A percentile compares a stretch with the other conserved stretches of the same genome.
These are phyloP conservation scores for Agrocybe praecox DNA, from an alignment of 768 basidiomycete species.

Conservation along the genomic window DNA sequence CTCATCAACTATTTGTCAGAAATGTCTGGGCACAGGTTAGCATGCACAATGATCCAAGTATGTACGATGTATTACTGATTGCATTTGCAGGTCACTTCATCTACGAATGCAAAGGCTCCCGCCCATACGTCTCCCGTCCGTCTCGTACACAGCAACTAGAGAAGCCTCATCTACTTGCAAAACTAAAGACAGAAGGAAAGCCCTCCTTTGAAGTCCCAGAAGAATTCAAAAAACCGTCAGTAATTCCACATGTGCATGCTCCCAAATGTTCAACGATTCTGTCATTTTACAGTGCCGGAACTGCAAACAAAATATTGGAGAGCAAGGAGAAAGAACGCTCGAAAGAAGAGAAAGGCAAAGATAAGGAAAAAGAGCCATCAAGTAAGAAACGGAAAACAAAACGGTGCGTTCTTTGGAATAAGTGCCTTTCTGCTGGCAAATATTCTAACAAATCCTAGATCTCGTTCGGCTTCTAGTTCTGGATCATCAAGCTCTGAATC, in stretches of 20 bases:
- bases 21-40: constrained; percentile 72
- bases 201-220: constrained; percentile 87
- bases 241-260: constrained; percentile 10
- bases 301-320: constrained; percentile 84
- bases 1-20: constrained; percentile 77
- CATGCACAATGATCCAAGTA: neutral
- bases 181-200: constrained; percentile 69
- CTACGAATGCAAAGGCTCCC: constrained; percentile 82
- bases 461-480: constrained; percentile 20
- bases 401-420: constrained; percentile 26
- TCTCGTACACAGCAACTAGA: constrained; percentile 87
- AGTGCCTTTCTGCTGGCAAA: neutral
- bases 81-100: constrained; percentile 76
- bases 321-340: constrained; percentile 78
- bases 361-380: constrained; percentile 33
- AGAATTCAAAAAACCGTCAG: constrained; percentile 84
- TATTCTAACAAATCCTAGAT: constrained; percentile 10
- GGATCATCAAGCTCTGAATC: constrained; percentile 27
- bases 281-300: constrained; percentile 55
- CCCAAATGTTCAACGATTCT: neutral
- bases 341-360: constrained; percentile 40
- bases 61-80: constrained; percentile 4
- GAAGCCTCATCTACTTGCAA: constrained; percentile 68
- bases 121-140: constrained; percentile 88
- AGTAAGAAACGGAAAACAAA: constrained; percentile 40